These are phyloP conservation scores for Chlamydomonas incerta DNA, from an alignment of 139 green algal species.

Conservation along the genomic window DNA sequence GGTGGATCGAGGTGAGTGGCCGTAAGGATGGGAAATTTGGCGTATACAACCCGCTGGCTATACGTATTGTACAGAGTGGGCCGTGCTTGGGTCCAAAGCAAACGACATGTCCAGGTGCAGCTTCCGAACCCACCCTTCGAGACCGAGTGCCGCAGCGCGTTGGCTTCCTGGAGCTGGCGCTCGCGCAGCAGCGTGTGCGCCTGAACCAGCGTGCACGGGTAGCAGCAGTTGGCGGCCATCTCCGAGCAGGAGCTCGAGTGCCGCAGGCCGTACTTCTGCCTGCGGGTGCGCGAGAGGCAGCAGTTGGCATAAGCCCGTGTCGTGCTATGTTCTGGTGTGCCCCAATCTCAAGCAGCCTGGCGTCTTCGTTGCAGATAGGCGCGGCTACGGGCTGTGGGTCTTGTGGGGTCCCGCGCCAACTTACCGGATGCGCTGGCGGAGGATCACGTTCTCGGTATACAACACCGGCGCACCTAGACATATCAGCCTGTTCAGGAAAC, in stretches of 20 bases:
- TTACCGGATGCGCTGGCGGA: slow-evolving; percentile 21
- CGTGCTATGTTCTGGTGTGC: too few species aligned
- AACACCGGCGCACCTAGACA: neutral
- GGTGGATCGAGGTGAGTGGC: too few species aligned
- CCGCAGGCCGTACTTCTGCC: slow-evolving; percentile 25
- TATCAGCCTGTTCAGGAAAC: neutral
- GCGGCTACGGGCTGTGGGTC: neutral
- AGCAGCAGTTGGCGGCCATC: slow-evolving; percentile 15
- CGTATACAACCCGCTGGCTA: too few species aligned
- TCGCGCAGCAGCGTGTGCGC: slow-evolving; percentile 8
- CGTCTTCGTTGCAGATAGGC: too few species aligned
- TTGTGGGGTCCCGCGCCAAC: neutral
- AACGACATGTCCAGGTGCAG: too few species aligned
- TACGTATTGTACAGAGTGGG: too few species aligned
- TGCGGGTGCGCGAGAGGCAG: neutral
- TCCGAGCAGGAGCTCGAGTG: neutral
- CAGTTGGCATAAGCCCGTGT: neutral
- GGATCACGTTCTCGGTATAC: slow-evolving; percentile 11
- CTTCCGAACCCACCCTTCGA: neutral
- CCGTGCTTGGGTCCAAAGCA: too few species aligned
- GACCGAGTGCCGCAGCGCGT: neutral
- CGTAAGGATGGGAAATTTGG: too few species aligned
- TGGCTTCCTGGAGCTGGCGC: neutral
- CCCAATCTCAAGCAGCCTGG: too few species aligned
- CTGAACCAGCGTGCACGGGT: slow-evolving; percentile 26